phyloP scores from a whole-genome alignment of 768 basidiomycete genomes.

The Podaxis carcinomalis region DNA sequence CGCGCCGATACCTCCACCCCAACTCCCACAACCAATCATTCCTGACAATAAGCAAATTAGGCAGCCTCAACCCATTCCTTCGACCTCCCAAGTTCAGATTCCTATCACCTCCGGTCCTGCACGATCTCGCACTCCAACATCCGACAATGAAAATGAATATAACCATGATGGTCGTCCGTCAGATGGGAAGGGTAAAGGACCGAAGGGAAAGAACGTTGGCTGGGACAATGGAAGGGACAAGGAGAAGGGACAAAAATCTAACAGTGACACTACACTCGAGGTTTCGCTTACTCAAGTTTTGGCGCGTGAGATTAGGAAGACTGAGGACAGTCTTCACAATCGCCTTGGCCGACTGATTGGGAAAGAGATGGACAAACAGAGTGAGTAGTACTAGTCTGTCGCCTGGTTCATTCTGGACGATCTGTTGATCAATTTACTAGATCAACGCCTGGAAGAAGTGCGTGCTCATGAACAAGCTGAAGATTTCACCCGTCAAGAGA shows the following conservation, averaged over 20 bases:
- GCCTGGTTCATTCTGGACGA: constrained; percentile 7
- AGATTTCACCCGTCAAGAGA: constrained; percentile 83
- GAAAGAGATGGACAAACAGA: constrained; percentile 89
- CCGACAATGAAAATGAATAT: constrained; percentile 72
- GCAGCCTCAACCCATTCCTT: constrained; percentile 16
- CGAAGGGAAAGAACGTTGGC: constrained; percentile 41
- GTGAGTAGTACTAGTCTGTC: constrained; percentile 40
- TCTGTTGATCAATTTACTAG: constrained; percentile 30
- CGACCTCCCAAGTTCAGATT: constrained; percentile 20
- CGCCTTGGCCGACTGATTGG: constrained; percentile 76
- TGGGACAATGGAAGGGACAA: constrained; percentile 27
- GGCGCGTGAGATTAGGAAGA: constrained; percentile 75
- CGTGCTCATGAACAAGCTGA: constrained; percentile 74
- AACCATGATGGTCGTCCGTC: constrained; percentile 46
- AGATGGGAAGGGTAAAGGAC: constrained; percentile 38
- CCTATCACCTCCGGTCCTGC: constrained; percentile 19
- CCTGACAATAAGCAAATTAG: constrained; percentile 17
- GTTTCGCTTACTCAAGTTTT: constrained; percentile 54
- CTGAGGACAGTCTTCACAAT: constrained; percentile 74
- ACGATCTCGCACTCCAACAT: constrained; percentile 63
- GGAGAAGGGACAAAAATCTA: constrained; percentile 25
- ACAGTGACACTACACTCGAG: constrained; percentile 37
- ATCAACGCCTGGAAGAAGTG: constrained; percentile 80
- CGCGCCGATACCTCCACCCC: constrained; percentile 20
- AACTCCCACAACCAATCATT: constrained; percentile 17